Conservation (phyloP, 75 land plant genomes). For the Cryptomeria japonica region DNA sequence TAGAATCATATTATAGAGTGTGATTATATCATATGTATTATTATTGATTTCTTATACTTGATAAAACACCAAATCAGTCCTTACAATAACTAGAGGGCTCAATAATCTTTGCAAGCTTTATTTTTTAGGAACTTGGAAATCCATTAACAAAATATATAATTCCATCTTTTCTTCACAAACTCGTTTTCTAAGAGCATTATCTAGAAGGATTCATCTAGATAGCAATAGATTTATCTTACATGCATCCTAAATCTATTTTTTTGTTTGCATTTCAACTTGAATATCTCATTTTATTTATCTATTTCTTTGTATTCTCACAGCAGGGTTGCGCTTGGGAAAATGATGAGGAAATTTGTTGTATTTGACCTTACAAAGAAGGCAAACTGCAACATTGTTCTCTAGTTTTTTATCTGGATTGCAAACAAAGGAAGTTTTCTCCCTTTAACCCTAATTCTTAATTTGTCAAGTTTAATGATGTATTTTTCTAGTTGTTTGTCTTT, state of each 20-base stretch:
- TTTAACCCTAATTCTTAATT: background rate
- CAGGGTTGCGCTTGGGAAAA: background rate
- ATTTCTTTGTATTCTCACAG: background rate
- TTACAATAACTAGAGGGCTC: background rate
- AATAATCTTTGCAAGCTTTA: too few relatives aligned
- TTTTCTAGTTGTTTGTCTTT: background rate
- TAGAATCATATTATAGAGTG: too few relatives aligned
- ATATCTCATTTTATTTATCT: background rate
- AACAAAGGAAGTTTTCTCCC: constrained; percentile 42
- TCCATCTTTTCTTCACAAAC: background rate
- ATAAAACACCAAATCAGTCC: background rate
- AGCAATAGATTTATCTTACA: background rate
- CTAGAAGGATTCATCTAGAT: background rate
- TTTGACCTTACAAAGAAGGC: constrained; percentile 36
- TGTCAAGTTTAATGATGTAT: background rate
- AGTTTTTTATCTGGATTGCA: constrained; percentile 64
- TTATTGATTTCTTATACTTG: too few relatives aligned
- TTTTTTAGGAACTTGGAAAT: background rate
- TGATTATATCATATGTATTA: too few relatives aligned
- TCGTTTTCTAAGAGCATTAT: background rate
- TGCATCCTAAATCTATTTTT: background rate
- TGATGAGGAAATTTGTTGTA: constrained; percentile 25
- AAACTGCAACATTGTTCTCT: constrained; percentile 62
- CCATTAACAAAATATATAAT: background rate
- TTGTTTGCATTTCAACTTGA: background rate